These are phyloP conservation scores for Penicillium brevicompactum DNA, from an alignment of 2,329 filamentous ascomycete genomes.

Conservation along the genomic window DNA sequence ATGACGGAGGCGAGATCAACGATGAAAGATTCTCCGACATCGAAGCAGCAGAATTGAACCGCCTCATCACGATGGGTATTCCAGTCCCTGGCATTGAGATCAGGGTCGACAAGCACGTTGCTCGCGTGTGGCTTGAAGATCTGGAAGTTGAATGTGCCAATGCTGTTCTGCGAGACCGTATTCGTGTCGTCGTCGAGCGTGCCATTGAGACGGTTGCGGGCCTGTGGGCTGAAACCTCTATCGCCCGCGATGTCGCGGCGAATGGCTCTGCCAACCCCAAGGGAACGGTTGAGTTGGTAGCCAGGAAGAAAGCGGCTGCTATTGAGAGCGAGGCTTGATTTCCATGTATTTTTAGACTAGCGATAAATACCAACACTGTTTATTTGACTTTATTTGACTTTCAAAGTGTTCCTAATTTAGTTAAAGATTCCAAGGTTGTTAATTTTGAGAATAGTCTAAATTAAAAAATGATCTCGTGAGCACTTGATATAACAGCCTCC, in stretches of 20 bases:
- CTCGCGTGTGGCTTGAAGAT: constrained; percentile 88
- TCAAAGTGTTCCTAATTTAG: too few relatives aligned
- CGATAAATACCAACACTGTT: neutral
- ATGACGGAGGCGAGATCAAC: constrained; percentile 36
- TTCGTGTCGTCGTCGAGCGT: constrained; percentile 85
- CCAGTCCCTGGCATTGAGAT: constrained; percentile 88
- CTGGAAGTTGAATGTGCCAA: constrained; percentile 86
- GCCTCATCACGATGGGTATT: constrained; percentile 81
- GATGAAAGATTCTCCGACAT: constrained; percentile 55
- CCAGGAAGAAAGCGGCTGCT: constrained; percentile 22
- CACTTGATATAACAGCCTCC: too few relatives aligned
- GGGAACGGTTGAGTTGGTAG: constrained; percentile 16
- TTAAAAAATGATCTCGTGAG: too few relatives aligned
- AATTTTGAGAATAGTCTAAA: too few relatives aligned
- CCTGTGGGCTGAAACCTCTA: constrained; percentile 51
- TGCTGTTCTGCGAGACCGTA: constrained; percentile 76
- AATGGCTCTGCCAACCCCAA: constrained; percentile 27
- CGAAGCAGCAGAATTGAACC: constrained; percentile 70
- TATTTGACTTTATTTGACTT: neutral
- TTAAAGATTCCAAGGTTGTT: too few relatives aligned
- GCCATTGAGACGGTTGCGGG: constrained; percentile 85
- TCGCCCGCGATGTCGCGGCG: constrained; percentile 20
- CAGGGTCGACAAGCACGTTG: constrained; percentile 82
- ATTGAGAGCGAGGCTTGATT: constrained; percentile 29
- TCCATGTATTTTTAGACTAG: constrained; percentile 5